These are phyloP conservation scores for Speleostelium caveatum DNA, from an alignment of 78 protist species.

Conservation along the genomic window DNA sequence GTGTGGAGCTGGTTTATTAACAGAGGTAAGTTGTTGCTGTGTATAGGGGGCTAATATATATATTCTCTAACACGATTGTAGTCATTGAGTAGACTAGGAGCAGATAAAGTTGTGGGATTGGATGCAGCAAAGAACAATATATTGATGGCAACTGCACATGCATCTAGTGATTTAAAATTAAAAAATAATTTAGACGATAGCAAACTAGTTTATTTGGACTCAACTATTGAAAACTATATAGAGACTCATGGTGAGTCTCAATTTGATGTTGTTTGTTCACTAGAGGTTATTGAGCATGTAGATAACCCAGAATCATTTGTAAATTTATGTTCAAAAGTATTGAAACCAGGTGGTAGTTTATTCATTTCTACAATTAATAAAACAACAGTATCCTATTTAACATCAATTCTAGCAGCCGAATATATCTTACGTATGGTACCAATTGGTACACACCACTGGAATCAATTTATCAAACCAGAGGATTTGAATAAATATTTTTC, in stretches of 20 bases:
- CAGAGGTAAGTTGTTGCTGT: slow-evolving; percentile 10
- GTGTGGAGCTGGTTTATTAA: slow-evolving; percentile 73
- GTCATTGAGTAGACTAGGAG: slow-evolving; percentile 73
- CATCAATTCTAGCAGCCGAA: slow-evolving; percentile 48
- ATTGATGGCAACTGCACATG: slow-evolving; percentile 64
- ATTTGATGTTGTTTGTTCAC: slow-evolving; percentile 51
- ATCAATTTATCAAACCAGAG: slow-evolving; percentile 24
- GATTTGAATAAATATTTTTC: neutral
- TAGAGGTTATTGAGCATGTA: slow-evolving; percentile 78
- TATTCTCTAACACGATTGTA: neutral
- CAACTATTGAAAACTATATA: slow-evolving; percentile 27
- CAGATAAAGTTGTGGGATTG: slow-evolving; percentile 34
- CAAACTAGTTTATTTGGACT: slow-evolving; percentile 27
- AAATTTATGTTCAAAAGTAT: neutral
- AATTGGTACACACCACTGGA: slow-evolving; percentile 65
- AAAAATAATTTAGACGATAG: slow-evolving; percentile 1
- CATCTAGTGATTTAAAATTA: slow-evolving; percentile 4
- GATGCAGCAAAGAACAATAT: slow-evolving; percentile 69
- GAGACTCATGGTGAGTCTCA: neutral
- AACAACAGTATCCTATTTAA: slow-evolving; percentile 28
- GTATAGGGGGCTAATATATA: neutral
- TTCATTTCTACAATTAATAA: slow-evolving; percentile 68
- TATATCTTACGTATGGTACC: slow-evolving; percentile 42
- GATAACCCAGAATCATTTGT: slow-evolving; percentile 66
- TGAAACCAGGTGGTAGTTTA: slow-evolving; percentile 76